These are phyloP conservation scores for Suhomyces emberorum DNA, from an alignment of 805 yeast genomes.

Conservation along the genomic window DNA sequence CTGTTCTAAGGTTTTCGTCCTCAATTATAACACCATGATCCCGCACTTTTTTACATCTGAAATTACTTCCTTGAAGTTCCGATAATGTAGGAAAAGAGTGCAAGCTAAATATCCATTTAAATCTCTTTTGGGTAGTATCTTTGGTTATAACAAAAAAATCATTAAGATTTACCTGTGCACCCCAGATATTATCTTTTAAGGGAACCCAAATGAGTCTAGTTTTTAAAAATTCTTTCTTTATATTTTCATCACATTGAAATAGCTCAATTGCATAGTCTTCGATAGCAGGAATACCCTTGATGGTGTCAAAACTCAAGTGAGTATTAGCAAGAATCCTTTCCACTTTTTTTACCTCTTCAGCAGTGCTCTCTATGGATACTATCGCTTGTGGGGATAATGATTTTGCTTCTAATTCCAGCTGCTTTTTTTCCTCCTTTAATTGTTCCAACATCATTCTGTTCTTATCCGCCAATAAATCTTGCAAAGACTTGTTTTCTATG, in stretches of 20 bases:
- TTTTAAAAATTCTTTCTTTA: constrained; percentile 13
- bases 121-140: background rate
- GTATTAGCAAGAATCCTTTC: background rate
- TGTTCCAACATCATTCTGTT: constrained; percentile 1
- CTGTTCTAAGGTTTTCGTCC: constrained; percentile 13
- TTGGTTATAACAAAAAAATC: background rate
- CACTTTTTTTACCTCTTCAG: too few relatives aligned
- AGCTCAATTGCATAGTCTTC: constrained; percentile 10
- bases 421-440: background rate
- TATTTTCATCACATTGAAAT: constrained; percentile 9
- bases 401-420: background rate
- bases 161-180: constrained; percentile 4
- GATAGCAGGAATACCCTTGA: constrained; percentile 11
- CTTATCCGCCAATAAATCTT: constrained; percentile 26
- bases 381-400: constrained; percentile 1
- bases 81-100: constrained; percentile 12
- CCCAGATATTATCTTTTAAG: constrained; percentile 36
- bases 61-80: constrained; percentile 17
- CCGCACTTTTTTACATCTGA: constrained; percentile 15
- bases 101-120: constrained; percentile 10
- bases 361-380: too few relatives aligned
- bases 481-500: constrained; percentile 20
- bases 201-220: constrained; percentile 23
- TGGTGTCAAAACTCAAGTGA: constrained; percentile 5
- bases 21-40: constrained; percentile 6